These are phyloP conservation scores for Houttuynia cordata DNA, from an alignment of 164 flowering plant genomes.

Conservation along the genomic window DNA sequence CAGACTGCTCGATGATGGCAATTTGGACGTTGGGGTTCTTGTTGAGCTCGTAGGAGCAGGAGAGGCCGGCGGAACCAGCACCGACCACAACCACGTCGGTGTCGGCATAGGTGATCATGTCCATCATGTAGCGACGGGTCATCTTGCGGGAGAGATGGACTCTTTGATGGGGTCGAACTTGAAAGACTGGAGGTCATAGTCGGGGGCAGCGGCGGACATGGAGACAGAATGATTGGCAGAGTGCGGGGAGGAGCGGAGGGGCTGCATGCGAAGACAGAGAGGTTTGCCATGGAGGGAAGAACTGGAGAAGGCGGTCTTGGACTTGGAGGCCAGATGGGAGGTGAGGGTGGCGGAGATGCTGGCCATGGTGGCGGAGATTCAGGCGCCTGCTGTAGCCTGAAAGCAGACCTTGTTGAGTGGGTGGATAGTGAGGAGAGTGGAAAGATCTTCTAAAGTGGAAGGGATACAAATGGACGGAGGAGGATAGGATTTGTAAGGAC, in stretches of 20 bases:
- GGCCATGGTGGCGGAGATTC: slow-evolving; percentile 15
- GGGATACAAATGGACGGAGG: background rate
- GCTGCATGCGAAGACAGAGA: slow-evolving; percentile 7
- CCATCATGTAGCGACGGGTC: too few species aligned
- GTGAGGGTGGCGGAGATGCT: slow-evolving; percentile 20
- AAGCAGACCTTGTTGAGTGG: too few species aligned
- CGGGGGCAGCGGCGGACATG: too few species aligned
- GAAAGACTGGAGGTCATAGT: too few species aligned
- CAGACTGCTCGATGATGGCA: slow-evolving; percentile 83
- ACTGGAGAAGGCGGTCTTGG: slow-evolving; percentile 10
- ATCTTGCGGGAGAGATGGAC: too few species aligned
- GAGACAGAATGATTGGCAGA: too few species aligned
- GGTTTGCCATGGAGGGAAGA: slow-evolving; percentile 24
- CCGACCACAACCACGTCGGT: too few species aligned
- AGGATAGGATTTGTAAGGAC: background rate
- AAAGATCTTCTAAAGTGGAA: background rate
- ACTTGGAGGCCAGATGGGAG: slow-evolving; percentile 17
- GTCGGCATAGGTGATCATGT: too few species aligned
- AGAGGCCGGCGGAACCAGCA: too few species aligned
- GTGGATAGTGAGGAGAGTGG: background rate
- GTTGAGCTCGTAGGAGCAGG: slow-evolving; percentile 87
- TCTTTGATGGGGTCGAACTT: too few species aligned
- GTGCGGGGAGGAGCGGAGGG: too few species aligned
- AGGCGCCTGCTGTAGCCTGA: too few species aligned
- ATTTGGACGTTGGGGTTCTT: slow-evolving; percentile 59